Evolutionary conservation across 2,329 filamentous ascomycete species (phyloP).

Genomic region (Lecanoromycetidae sp.): DNA sequence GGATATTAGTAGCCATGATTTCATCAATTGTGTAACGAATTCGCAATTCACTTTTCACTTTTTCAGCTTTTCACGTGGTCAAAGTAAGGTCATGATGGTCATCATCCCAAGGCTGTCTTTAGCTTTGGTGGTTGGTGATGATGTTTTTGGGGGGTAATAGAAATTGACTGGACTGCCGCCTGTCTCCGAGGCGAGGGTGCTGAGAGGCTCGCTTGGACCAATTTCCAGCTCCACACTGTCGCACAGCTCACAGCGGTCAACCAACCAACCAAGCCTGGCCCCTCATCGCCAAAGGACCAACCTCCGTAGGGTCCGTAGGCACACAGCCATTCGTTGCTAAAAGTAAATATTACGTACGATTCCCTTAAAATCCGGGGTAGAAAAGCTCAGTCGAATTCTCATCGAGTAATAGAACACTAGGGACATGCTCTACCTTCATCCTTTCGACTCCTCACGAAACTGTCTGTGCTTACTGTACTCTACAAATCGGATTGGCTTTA

Average conservation of each 20-base stretch:
- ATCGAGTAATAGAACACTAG: not conserved
- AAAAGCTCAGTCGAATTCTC: not conserved
- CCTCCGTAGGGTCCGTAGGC: no score
- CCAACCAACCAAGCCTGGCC: no score
- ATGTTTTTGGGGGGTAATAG: constrained; percentile 4
- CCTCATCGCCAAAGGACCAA: no score
- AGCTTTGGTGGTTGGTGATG: not conserved
- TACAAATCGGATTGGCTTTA: no score
- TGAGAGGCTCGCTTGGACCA: constrained; percentile 1
- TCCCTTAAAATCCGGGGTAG: constrained; percentile 8
- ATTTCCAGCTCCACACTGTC: no score
- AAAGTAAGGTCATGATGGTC: not conserved
- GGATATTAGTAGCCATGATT: constrained; percentile 6
- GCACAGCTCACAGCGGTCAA: not conserved
- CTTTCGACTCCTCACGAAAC: not conserved
- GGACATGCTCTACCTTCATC: no score
- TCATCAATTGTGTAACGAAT: no score
- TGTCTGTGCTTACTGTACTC: no score
- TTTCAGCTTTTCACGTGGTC: constrained; percentile 9
- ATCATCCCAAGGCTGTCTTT: not conserved
- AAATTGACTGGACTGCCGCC: not conserved
- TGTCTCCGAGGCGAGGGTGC: not conserved
- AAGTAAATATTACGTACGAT: constrained; percentile 6
- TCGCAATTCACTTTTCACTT: no score
- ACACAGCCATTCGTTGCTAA: not conserved